Percentiles rank a stretch among this genome's conserved stretches.
Evolutionary conservation across 2,329 filamentous ascomycete species (phyloP).

Genomic region (Ophiostoma sp.): DNA sequence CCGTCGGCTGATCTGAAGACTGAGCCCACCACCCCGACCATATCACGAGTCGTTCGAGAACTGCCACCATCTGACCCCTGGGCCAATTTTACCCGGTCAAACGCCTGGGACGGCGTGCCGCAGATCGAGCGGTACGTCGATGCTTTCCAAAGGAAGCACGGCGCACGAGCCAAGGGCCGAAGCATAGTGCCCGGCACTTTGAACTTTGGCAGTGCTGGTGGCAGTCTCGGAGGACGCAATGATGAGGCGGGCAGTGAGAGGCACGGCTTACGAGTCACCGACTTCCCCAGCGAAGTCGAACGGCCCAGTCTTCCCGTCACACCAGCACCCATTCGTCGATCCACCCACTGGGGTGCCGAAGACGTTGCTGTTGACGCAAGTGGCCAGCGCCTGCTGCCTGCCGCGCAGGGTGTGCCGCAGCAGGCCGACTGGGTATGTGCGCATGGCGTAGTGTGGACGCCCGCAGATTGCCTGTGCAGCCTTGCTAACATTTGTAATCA

Average conservation of each 20-base stretch:
- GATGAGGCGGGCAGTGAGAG: constrained; percentile 22
- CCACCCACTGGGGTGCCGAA: constrained; percentile 58
- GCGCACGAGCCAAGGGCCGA: constrained; percentile 35
- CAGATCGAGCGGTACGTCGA: constrained; percentile 86
- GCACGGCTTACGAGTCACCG: constrained; percentile 64
- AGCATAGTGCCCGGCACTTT: constrained; percentile 23
- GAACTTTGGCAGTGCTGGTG: constrained; percentile 23
- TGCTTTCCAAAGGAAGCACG: constrained; percentile 58
- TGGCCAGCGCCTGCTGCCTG: constrained; percentile 57
- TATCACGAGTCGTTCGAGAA: constrained; percentile 42
- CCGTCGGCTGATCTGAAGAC: constrained; percentile 37
- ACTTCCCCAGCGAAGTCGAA: constrained; percentile 79
- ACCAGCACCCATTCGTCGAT: constrained; percentile 69
- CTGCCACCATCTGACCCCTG: constrained; percentile 54
- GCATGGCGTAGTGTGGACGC: constrained; percentile 47
- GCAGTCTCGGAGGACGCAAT: background rate
- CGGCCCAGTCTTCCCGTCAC: constrained; percentile 86
- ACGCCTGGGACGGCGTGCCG: constrained; percentile 90
- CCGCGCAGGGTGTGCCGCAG: constrained; percentile 75
- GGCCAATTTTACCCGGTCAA: constrained; percentile 67
- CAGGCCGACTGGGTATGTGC: constrained; percentile 94
- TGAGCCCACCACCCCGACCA: constrained; percentile 45
- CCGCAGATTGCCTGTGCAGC: constrained; percentile 51
- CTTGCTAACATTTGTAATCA: constrained; percentile 48
- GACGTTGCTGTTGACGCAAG: constrained; percentile 36